Evolutionary conservation across 1,284 basidiomycete species (phyloP), one percentile per base, ranked within the genome.

Genomic region (Trichosporon inkin): DNA sequence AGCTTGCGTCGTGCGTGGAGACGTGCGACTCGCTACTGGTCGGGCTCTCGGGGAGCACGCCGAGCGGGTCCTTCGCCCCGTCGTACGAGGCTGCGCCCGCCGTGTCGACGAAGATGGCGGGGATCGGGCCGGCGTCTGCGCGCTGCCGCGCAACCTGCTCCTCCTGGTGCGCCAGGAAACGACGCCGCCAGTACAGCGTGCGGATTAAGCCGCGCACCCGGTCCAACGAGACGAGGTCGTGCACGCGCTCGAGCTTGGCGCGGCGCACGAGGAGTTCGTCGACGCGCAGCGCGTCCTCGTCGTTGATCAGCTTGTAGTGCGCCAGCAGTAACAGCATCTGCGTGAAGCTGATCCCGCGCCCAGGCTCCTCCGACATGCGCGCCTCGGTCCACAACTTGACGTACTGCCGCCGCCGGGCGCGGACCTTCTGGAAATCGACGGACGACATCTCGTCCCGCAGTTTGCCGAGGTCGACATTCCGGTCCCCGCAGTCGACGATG

Each of bases 251-350:
- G 69, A 87, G 90, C 55, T 84, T 89, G 61, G 88, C 86, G 11
- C 86, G 86, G 52, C 92, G 81, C 11, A 82, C 80, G 13, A 92
- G 84, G 1, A 92, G 82, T 63, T 95, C 92, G 65, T 91, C 87
- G 64, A 94, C 75, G 24, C 86, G 83, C n/a, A 95, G 78, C 11
- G 91, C 92, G 53, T 91, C 87, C 34, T 85, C 85, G 73, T 96
- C 92, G 61, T 92, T 84, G 67, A 98, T 92, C 60, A 98, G 80
- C 76, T 91, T 95, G 79, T 97, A 87, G 73, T 96, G 93, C 0
- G 92, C 89, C 35, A 99, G 80, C 57, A 98, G 79, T 51, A 90
- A 73, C 13, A 98, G 83, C 92, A 97, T 96, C 44, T 88, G 84
- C 6, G 86, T 91, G 80, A 98, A 98, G 17, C 91, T 89, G 62